Evolutionary conservation across 495 filamentous ascomycete genomes (phyloP), one percentile per base, ranked within the genome.

Genomic region (Eremomyces bilateralis): DNA sequence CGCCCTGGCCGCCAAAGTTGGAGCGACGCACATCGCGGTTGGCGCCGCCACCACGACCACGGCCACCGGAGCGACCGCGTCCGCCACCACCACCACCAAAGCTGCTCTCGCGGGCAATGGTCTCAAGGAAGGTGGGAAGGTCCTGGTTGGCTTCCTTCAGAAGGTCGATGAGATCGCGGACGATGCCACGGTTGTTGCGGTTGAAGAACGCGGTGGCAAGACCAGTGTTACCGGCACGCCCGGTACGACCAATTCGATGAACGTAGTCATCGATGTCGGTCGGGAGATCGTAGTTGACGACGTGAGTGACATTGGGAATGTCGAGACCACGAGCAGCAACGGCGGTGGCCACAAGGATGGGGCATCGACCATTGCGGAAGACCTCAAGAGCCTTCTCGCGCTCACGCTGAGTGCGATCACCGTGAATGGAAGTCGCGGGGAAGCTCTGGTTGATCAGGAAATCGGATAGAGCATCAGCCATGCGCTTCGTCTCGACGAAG

Each of bases 191-290:
- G 69, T 97, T 97, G 46, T 83, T 83, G 51, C 88, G 88, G 71
- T 97, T 97, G 72, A 94, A 95, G 69, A 97, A 97, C 31, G 90
- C 85, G 37, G 88, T 97, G 5, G 88, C 80, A 39, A 93, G 79
- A 73, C 88, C 88, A 42, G 85, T 94, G 63, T 97, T 97, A 53
- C 88, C 88, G 39, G 90, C 90, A 78, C 88, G 88, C 48, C 90
- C 88, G 39, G 88, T 97, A 84, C 88, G 90, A 73, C 88, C 88
- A 53, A 95, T 97, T 56, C 88, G 80, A 60, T 97, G 88, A 38
- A 97, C 90, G 47, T 97, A 97, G 63, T 97, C 88, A 49, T 97
- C 88, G 46, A 97, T 93, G 51, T 97, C 90, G 33, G 83, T 95
- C 37, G 90, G 90, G 20, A 97, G 71, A 56, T 97, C 88, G 56